A percentile compares a stretch with the other conserved stretches of the same genome.
Conservation (phyloP, 768 basidiomycete genomes). For the Suillus weaverae region DNA sequence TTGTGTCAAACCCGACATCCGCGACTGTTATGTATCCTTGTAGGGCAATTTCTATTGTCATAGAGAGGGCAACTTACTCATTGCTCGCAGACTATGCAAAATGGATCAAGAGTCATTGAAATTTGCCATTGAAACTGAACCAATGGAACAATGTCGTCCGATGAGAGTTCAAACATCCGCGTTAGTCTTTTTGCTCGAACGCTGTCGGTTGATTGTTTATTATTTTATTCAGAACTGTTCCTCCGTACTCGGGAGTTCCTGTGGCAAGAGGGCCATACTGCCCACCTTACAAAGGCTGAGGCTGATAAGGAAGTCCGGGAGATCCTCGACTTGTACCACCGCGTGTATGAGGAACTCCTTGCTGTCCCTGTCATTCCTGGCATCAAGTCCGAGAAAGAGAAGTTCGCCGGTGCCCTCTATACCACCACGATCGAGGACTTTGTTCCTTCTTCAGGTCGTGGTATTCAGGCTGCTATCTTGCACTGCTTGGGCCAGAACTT, state of each 20-base stretch:
- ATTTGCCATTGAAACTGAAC: constrained; percentile 95
- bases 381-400: constrained; percentile 98
- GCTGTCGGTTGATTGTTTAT: background rate
- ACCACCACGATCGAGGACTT: constrained; percentile 99
- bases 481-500: constrained; percentile 99
- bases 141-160: constrained; percentile 99
- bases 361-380: constrained; percentile 97
- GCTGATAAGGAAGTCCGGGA: constrained; percentile 90
- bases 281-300: constrained; percentile 83
- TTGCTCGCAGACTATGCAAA: constrained; percentile 82
- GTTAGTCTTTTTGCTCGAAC: constrained; percentile 42
- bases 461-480: constrained; percentile 97
- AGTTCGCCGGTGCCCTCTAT: constrained; percentile 97
- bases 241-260: constrained; percentile 98
- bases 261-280: constrained; percentile 99
- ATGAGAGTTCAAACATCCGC: constrained; percentile 99
- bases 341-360: constrained; percentile 94
- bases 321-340: constrained; percentile 94
- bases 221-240: constrained; percentile 77
- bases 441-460: constrained; percentile 94
- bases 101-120: constrained; percentile 97
- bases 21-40: constrained; percentile 99
- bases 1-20: constrained; percentile 64
- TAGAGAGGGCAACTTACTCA: background rate
- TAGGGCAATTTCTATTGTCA: no score